These are phyloP conservation scores for Canariomyces notabilis DNA, from an alignment of 2,329 filamentous ascomycete genomes.

Conservation along the genomic window DNA sequence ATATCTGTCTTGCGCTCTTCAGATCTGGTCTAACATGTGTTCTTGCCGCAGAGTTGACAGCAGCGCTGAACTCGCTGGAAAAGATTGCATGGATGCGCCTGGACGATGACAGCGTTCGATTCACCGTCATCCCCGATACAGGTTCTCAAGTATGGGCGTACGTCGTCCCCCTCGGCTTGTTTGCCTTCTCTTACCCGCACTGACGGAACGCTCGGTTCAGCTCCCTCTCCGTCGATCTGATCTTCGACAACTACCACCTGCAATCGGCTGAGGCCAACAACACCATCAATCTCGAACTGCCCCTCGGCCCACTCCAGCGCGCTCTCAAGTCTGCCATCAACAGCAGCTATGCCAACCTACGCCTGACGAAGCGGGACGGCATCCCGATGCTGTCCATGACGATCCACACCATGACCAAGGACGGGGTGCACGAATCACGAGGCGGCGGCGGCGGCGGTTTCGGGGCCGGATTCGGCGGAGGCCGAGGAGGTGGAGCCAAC, in stretches of 20 bases:
- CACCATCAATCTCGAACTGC: conserved; percentile 93
- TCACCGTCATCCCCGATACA: conserved; percentile 91
- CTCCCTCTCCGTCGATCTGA: conserved; percentile 65
- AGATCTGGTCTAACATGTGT: not conserved
- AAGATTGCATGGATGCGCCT: conserved; percentile 89
- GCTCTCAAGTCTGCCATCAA: conserved; percentile 86
- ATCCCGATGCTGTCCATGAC: conserved; percentile 84
- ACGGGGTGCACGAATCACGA: conserved; percentile 32
- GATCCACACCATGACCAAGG: conserved; percentile 69
- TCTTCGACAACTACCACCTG: conserved; percentile 81
- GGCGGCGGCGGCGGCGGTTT: conserved; percentile 29
- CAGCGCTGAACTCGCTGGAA: conserved; percentile 61
- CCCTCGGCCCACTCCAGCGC: conserved; percentile 78
- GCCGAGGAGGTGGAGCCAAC: conserved; percentile 35
- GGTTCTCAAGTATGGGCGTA: conserved; percentile 96
- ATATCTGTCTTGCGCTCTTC: not conserved
- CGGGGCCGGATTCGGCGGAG: conserved; percentile 32
- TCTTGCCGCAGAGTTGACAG: conserved; percentile 51
- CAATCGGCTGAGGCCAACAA: conserved; percentile 78
- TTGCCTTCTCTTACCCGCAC: conserved; percentile 7
- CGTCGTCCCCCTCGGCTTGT: conserved; percentile 37
- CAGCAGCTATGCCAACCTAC: conserved; percentile 74
- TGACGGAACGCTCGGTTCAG: conserved; percentile 35
- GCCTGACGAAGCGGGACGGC: conserved; percentile 88
- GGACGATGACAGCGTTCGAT: conserved; percentile 79